A percentile compares a stretch with the other conserved stretches of the same genome.
Evolutionary conservation across 2,329 filamentous ascomycete genomes (phyloP).

Genomic region (Alternaria sp.): DNA sequence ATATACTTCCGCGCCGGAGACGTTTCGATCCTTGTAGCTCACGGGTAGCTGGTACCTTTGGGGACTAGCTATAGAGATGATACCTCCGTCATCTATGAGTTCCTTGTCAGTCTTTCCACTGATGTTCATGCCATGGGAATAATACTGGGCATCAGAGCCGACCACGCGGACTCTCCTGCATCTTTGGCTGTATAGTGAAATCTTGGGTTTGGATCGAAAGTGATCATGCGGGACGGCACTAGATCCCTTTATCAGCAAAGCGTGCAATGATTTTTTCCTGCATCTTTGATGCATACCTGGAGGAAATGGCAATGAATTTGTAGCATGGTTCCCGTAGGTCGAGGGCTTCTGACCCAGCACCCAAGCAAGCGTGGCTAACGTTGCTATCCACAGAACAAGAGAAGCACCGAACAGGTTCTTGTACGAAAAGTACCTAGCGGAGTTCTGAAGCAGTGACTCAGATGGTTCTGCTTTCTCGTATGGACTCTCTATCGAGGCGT

Average conservation of each 20-base stretch:
- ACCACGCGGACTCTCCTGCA: constrained; percentile 9
- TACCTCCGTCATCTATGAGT: constrained; percentile 6
- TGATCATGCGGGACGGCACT: constrained; percentile 8
- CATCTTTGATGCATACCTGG: background rate
- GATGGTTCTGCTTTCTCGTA: background rate
- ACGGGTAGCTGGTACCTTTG: constrained; percentile 8
- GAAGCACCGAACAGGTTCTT: background rate
- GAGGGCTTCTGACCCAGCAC: background rate
- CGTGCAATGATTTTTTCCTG: background rate
- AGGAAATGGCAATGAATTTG: constrained; percentile 3
- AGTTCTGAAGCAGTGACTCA: background rate
- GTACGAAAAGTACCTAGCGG: background rate
- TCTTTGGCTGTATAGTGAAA: constrained; percentile 12
- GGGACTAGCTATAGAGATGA: constrained; percentile 6
- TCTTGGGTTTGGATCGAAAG: constrained; percentile 1
- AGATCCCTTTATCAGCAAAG: background rate
- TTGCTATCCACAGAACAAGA: constrained; percentile 6
- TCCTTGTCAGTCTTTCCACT: background rate
- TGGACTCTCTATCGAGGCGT: background rate
- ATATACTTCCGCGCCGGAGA: constrained; percentile 9
- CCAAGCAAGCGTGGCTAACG: constrained; percentile 3
- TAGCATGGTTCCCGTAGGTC: background rate
- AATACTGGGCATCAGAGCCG: constrained; percentile 9
- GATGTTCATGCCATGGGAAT: background rate
- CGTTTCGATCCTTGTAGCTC: constrained; percentile 14